phyloP scores from a whole-genome alignment of 2,329 filamentous ascomycete genomes.

The Fusarium pseudocircinatum region DNA sequence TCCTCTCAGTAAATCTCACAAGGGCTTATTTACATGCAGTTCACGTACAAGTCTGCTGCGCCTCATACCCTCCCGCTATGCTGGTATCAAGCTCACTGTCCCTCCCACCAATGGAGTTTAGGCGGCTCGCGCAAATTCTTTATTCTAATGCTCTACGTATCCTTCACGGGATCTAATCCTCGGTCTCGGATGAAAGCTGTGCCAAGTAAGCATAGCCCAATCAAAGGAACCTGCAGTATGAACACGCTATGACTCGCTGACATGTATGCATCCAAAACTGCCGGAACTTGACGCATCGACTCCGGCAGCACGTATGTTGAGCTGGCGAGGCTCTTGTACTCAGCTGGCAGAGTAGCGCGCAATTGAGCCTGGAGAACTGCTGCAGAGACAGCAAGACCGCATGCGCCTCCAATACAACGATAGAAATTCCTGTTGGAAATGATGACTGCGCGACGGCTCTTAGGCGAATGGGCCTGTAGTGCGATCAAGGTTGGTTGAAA shows the following conservation, averaged over 20 bases:
- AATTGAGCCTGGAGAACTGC: not conserved
- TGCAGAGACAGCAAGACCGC: not conserved
- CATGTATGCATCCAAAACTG: not conserved
- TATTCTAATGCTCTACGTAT: not conserved
- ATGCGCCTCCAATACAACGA: not conserved
- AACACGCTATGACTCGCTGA: not conserved
- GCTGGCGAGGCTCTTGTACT: not conserved
- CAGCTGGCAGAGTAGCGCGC: not conserved
- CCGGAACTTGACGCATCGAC: not conserved
- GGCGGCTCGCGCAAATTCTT: too few relatives aligned
- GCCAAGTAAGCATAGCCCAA: not conserved
- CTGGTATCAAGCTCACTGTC: too few relatives aligned
- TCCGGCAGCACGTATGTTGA: not conserved
- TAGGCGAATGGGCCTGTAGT: not conserved
- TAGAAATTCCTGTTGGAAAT: conserved; percentile 6
- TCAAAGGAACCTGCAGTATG: not conserved
- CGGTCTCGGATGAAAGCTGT: not conserved
- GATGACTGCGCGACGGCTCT: not conserved
- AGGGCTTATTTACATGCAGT: too few relatives aligned
- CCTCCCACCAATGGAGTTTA: too few relatives aligned
- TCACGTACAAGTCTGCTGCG: too few relatives aligned
- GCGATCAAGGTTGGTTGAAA: not conserved
- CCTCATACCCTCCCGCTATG: too few relatives aligned
- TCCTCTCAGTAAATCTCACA: too few relatives aligned
- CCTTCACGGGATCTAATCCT: not conserved